phyloP scores from a whole-genome alignment of 2,329 filamentous ascomycete species.

The Trichoderma citrinoviride region DNA sequence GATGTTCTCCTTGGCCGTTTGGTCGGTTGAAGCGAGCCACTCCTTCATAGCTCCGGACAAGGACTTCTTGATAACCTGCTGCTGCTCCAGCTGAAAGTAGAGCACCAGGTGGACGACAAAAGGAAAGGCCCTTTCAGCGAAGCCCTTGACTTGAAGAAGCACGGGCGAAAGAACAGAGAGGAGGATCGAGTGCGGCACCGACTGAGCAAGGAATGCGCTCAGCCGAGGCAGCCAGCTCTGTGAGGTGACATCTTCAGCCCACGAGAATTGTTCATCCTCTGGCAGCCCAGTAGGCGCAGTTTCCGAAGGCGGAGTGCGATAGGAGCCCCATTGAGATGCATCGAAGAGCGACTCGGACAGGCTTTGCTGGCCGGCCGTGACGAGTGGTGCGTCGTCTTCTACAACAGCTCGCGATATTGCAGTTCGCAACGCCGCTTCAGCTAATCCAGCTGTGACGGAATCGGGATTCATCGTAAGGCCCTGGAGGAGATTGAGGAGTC shows the following conservation, averaged over 20 bases:
- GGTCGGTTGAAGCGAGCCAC: conserved; percentile 53
- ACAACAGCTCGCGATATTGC: conserved; percentile 54
- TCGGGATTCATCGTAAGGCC: conserved; percentile 59
- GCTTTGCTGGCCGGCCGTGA: conserved; percentile 50
- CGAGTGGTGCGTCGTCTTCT: conserved; percentile 47
- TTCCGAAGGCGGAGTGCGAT: conserved; percentile 56
- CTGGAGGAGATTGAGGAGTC: conserved; percentile 60
- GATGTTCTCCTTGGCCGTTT: conserved; percentile 57
- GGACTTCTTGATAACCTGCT: conserved; percentile 55
- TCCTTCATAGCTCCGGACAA: conserved; percentile 64
- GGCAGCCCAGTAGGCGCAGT: conserved; percentile 18
- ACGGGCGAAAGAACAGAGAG: conserved; percentile 67
- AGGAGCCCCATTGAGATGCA: conserved; percentile 57
- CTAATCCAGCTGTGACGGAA: conserved; percentile 55
- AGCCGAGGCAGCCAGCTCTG: conserved; percentile 60
- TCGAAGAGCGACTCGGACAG: conserved; percentile 51
- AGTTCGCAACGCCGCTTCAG: conserved; percentile 58
- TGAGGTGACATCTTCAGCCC: conserved; percentile 42
- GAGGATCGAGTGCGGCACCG: conserved; percentile 61
- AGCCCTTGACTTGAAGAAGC: conserved; percentile 61
- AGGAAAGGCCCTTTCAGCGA: conserved; percentile 74
- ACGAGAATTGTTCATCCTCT: conserved; percentile 29
- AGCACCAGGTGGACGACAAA: conserved; percentile 83
- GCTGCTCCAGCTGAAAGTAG: conserved; percentile 61
- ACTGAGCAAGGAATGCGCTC: conserved; percentile 59